These are phyloP conservation scores for Crithidia bombi DNA, from an alignment of 208 protist species.

Conservation along the genomic window DNA sequence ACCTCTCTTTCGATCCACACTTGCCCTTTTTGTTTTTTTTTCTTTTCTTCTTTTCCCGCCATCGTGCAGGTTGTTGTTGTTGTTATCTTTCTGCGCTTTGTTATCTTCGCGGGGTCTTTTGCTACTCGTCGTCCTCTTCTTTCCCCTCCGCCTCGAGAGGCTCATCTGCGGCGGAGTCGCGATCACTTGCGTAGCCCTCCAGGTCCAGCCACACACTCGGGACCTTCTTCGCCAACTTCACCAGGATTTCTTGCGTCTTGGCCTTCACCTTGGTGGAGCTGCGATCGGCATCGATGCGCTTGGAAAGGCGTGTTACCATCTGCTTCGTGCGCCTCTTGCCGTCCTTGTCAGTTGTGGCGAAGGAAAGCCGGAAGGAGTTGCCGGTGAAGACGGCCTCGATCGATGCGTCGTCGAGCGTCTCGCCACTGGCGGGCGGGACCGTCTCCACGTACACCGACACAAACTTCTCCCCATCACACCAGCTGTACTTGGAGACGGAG, in stretches of 20 bases:
- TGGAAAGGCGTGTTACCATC: constrained; percentile 47
- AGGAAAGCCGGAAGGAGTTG: constrained; percentile 41
- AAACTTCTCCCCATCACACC: constrained; percentile 65
- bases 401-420: constrained; percentile 41
- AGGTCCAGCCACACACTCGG: constrained; percentile 66
- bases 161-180: constrained; percentile 24
- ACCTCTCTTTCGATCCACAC: neutral
- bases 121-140: constrained; percentile 24
- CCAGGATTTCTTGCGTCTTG: constrained; percentile 52
- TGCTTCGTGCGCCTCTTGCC: constrained; percentile 39
- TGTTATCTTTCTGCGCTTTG: neutral
- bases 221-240: constrained; percentile 64
- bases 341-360: constrained; percentile 30
- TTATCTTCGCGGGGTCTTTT: neutral
- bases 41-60: neutral
- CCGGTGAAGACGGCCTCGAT: constrained; percentile 49
- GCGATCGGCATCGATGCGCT: constrained; percentile 50
- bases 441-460: constrained; percentile 79
- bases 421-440: constrained; percentile 25
- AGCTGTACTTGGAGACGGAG: constrained; percentile 75
- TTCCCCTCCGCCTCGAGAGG: constrained; percentile 11
- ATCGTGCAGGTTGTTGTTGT: neutral
- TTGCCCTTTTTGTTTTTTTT: neutral
- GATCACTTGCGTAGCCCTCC: constrained; percentile 45
- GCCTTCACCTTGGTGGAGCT: constrained; percentile 65